These are phyloP conservation scores for Calonectria henricotiae DNA, from an alignment of 2,329 filamentous ascomycete species.

Conservation along the genomic window DNA sequence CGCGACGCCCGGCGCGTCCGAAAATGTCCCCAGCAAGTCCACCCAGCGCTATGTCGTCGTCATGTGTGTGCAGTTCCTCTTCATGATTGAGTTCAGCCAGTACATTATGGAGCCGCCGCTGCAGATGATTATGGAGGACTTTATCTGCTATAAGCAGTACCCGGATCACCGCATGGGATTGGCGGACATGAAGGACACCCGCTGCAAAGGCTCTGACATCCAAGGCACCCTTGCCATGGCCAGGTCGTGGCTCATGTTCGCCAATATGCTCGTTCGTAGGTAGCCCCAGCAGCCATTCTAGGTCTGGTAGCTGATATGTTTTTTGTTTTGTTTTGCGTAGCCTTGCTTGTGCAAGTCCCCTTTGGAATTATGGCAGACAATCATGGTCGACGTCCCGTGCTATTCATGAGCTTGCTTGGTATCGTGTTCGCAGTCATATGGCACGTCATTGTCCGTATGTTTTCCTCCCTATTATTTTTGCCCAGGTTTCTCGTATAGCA, in stretches of 20 bases:
- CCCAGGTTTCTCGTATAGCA: not conserved
- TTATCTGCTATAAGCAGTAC: constrained; percentile 68
- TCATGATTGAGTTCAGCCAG: constrained; percentile 64
- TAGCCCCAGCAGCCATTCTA: constrained; percentile 18
- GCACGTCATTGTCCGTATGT: constrained; percentile 56
- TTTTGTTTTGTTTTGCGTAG: constrained; percentile 40
- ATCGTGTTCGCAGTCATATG: constrained; percentile 51
- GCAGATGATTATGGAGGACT: constrained; percentile 68
- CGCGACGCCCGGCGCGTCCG: not conserved
- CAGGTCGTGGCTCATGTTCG: constrained; percentile 64
- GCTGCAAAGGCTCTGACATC: constrained; percentile 67
- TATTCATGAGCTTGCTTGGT: constrained; percentile 58
- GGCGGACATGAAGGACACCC: constrained; percentile 56
- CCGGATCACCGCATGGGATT: constrained; percentile 58
- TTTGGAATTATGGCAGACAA: constrained; percentile 66
- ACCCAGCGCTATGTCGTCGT: constrained; percentile 22
- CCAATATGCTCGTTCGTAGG: constrained; percentile 66
- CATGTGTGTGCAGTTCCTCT: constrained; percentile 59
- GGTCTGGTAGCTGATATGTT: not conserved
- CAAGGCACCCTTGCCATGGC: constrained; percentile 70
- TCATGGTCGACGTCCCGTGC: constrained; percentile 62
- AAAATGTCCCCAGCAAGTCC: not conserved
- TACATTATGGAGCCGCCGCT: constrained; percentile 60
- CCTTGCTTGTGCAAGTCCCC: constrained; percentile 62
- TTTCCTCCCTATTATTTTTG: not conserved